Base-by-base conservation (phyloP, 2,329 filamentous ascomycete genomes). In the Lojkania enalia region DNA sequence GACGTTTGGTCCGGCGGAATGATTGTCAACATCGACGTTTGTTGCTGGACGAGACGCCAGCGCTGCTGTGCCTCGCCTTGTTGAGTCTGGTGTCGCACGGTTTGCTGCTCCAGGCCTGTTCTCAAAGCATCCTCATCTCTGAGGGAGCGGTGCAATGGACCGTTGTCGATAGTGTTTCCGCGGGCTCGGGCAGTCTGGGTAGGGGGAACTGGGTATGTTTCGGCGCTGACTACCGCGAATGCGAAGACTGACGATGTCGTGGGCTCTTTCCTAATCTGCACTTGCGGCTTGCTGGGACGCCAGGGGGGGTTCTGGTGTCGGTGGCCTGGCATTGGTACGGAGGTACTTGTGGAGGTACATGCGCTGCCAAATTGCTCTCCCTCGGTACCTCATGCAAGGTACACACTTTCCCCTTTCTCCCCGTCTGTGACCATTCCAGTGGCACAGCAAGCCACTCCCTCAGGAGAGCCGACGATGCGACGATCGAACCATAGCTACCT, bases 351-450 rank as follows among this genome's bases (percentile, higher is more conserved):
- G n/a, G n/a, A n/a, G n/a, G n/a, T n/a, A n/a, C n/a, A n/a, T 19
- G 20, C 35, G 4, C 23, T 39, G 33, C 49, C 46, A 51, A 45
- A 46, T 52, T 52, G 37, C 52, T 23, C 38, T 33, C 14, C 30
- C n/a, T 49, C 51, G 44, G 48, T 44, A 48, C 43, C 33, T 46
- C 35, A 57, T 57, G 56, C 56, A 59, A 59, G 56, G 56, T 59
- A 59, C 55, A 14, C 14, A 19, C 25, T 12, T 35, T 42, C 18
- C 42, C 14, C 35, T 42, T 27, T 39, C 41, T 23, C 27, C 41
- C 11, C n/a, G 14, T 23, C 35, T 35, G 25, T n/a, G n/a, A n/a
- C n/a, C n/a, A n/a, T n/a, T n/a, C n/a, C n/a, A n/a, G n/a, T n/a
- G n/a, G n/a, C 44, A 33, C 37, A 20, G 19, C 37, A 36, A 46